Base-by-base conservation (phyloP, 73 alveolate species). In the Stentor coeruleus region DNA sequence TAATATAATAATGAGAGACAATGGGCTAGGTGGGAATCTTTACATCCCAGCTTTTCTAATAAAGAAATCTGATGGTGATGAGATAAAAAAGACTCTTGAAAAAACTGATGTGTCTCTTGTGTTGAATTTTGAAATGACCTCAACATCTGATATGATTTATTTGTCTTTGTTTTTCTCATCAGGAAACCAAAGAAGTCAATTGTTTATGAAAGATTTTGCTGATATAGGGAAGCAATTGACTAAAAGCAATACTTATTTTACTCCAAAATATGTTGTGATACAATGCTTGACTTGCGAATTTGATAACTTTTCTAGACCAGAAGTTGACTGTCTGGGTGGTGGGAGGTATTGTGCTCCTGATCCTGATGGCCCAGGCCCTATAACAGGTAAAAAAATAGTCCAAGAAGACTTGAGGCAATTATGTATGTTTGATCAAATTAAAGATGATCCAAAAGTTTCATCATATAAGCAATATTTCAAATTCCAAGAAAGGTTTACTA, bases 371-470 rank as follows among this genome's bases (percentile, higher is more conserved):
- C 3, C 40, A 3, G 91, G 91, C 3, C 89, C 89, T 20, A 26
- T 58, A 11, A 58, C 76, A 15, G 97, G 96, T 0, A 88, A 90
- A 82, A 82, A 85, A 14, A 85, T 92, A n/a, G 83, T 92, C 3
- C 59, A 86, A 76, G 96, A 92, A 84, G 95, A 92, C 87, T 84
- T 92, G 58, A 90, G 95, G 82, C 91, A 92, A 90, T 75, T 87
- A 75, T 92, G 97, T 81, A 55, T 92, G 30, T 88, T 77, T 49
- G 66, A 90, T n/a, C 28, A 76, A 59, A 30, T 83, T 6, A 72
- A 76, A 74, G 76, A 82, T 31, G 80, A 38, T 15, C 81, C 74
- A 3, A 74, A 91, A 84, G 74, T 87, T 79, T 39, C 39, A 74
- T 72, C 31, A 30, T 88, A 58, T 80, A 74, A 82, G 31, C 76